Evolutionary conservation across 257 asterid genomes (phyloP).

Genomic region (Penstemon newberryi): DNA sequence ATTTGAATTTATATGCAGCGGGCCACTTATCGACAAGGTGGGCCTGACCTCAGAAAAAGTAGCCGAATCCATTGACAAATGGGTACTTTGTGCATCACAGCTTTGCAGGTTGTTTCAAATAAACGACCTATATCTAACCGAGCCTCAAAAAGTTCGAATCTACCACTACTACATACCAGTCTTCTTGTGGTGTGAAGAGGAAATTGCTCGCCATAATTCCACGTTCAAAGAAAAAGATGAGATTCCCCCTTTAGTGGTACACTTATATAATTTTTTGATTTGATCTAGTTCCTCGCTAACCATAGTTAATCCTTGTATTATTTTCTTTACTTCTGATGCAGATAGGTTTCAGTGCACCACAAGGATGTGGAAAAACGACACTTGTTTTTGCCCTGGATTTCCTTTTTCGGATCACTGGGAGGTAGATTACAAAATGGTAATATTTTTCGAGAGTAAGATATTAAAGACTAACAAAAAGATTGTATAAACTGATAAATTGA

Average conservation of each 20-base stretch:
- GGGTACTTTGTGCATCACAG: constrained; percentile 74
- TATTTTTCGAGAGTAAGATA: constrained; percentile 31
- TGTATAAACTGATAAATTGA: constrained; percentile 38
- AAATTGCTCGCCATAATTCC: constrained; percentile 65
- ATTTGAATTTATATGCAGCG: constrained; percentile 70
- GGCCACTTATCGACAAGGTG: constrained; percentile 66
- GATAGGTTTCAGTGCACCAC: constrained; percentile 99
- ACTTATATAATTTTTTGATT: constrained; percentile 11
- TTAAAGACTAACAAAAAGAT: constrained; percentile 26
- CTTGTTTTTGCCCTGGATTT: constrained; percentile 90
- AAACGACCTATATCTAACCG: constrained; percentile 65
- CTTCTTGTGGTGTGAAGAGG: constrained; percentile 88
- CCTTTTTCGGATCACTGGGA: constrained; percentile 77
- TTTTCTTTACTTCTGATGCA: constrained; percentile 39
- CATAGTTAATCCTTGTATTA: constrained; percentile 10
- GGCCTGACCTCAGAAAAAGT: constrained; percentile 72
- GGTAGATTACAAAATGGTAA: constrained; percentile 68
- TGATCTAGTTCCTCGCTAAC: constrained; percentile 21
- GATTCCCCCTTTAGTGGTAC: constrained; percentile 90
- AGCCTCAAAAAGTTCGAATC: constrained; percentile 77
- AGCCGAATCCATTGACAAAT: constrained; percentile 85
- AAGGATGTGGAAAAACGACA: constrained; percentile 98
- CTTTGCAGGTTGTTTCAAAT: constrained; percentile 84
- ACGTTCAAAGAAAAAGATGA: constrained; percentile 67
- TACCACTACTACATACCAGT: constrained; percentile 96